Evolutionary conservation across 345 rosid species (phyloP), one percentile per base, ranked within the genome.

Genomic region (Eucalyptus viminalis): DNA sequence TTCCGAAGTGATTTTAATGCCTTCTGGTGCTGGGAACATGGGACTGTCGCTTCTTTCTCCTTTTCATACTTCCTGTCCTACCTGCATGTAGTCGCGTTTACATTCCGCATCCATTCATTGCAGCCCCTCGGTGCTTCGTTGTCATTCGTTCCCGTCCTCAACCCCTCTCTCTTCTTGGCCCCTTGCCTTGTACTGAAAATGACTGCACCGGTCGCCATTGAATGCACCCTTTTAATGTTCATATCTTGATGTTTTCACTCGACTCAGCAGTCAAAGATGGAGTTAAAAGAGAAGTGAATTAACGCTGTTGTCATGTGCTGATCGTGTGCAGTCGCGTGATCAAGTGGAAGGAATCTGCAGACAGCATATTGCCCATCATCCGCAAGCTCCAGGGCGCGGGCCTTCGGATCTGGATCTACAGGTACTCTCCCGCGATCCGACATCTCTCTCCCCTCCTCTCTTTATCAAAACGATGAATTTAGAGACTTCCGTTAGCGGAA

Each of bases 371-470:
- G 69, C 98, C 97, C 86, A 92, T 91, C 87, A 93, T 95, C 83
- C 89, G 86, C 65, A 96, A 96, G 93, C 97, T 96, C 76, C 87
- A 91, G 53, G 29, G 86, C 3, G 94, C 93, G 3, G 96, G 99
- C 21, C 86, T 96, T 47, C 95, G 98, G 37, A 95, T 96, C 49
- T 96, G 97, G 98, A 91, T 96, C 54, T 96, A 94, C 92, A 96
- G 98, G 98, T 96, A 89, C 21, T 11, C 16, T 16, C 53, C 19
- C 44, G 43, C 24, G n/a, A 45, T 29, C 11, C 21, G n/a, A 11
- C 58, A 53, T 31, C 24, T 7, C 31, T 8, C 24, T 10, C 87
- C 40, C 45, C 21, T 58, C 34, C 76, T 7, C 65, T 62, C 80
- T 31, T 50, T 14, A 45, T 65, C 58, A 21, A 21, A 60, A 25